phyloP scores from a whole-genome alignment of 257 asterid species.

The Verbascum thapsus region DNA sequence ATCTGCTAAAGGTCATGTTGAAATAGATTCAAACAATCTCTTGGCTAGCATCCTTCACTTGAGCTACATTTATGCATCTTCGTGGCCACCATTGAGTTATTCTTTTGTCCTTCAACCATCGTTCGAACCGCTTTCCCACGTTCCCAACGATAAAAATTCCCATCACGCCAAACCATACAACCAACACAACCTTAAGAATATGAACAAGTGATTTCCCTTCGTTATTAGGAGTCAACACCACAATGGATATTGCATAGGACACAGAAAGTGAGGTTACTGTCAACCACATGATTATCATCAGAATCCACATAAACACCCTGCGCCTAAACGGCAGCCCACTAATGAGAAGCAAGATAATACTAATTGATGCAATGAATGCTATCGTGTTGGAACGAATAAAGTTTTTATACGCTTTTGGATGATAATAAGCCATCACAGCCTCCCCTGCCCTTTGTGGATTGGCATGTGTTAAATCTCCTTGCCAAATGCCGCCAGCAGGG shows the following conservation, averaged over 20 bases:
- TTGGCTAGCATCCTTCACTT: slow-evolving; percentile 1
- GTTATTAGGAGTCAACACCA: slow-evolving; percentile 39
- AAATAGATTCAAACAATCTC: slow-evolving; percentile 18
- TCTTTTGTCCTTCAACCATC: slow-evolving; percentile 39
- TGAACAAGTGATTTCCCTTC: slow-evolving; percentile 25
- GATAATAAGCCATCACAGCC: slow-evolving; percentile 45
- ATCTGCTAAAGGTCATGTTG: too few relatives aligned
- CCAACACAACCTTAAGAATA: slow-evolving; percentile 26
- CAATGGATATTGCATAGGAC: slow-evolving; percentile 41
- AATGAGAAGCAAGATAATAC: slow-evolving; percentile 54
- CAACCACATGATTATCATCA: slow-evolving; percentile 66
- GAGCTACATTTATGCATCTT: not conserved
- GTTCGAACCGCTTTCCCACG: slow-evolving; percentile 34
- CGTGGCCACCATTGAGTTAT: slow-evolving; percentile 21
- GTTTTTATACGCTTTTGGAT: slow-evolving; percentile 28
- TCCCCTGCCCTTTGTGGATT: slow-evolving; percentile 44
- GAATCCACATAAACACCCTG: slow-evolving; percentile 42
- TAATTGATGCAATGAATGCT: slow-evolving; percentile 56
- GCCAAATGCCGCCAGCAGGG: slow-evolving; percentile 54
- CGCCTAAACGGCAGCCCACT: slow-evolving; percentile 58
- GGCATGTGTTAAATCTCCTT: slow-evolving; percentile 13
- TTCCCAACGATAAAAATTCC: slow-evolving; percentile 46
- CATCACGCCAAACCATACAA: slow-evolving; percentile 51
- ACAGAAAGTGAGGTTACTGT: slow-evolving; percentile 43
- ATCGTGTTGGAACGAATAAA: slow-evolving; percentile 45